Evolutionary conservation across 2,329 filamentous ascomycete species (phyloP).

Genomic region (Lachnellula arida): DNA sequence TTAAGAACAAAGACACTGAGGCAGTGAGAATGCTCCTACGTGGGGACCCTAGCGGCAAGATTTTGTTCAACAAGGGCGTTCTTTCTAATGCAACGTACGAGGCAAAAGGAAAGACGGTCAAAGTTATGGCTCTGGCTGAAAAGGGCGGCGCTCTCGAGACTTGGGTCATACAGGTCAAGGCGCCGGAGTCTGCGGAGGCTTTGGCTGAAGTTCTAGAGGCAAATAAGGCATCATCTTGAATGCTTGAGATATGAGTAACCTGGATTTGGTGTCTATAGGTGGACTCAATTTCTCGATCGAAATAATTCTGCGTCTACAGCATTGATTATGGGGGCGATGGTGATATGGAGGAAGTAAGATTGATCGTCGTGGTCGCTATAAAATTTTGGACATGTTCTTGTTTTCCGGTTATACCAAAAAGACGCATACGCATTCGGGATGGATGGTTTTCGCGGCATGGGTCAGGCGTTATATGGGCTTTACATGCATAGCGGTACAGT

Average conservation of each 20-base stretch:
- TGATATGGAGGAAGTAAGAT: neutral
- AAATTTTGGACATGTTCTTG: neutral
- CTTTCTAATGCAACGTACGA: conserved; percentile 60
- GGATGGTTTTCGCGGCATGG: neutral
- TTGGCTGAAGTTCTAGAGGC: conserved; percentile 39
- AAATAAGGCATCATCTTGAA: conserved; percentile 40
- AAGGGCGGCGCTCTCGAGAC: conserved; percentile 57
- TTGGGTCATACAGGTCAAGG: conserved; percentile 70
- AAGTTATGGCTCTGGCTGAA: conserved; percentile 52
- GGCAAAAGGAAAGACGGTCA: conserved; percentile 55
- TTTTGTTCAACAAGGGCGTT: conserved; percentile 67
- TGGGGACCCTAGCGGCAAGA: conserved; percentile 68
- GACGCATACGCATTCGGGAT: neutral
- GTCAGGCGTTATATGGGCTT: neutral
- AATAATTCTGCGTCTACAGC: neutral
- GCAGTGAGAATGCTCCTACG: conserved; percentile 66
- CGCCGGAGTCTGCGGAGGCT: conserved; percentile 44
- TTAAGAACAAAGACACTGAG: conserved; percentile 68
- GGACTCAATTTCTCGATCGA: neutral
- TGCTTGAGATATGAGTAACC: neutral
- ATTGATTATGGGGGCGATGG: neutral
- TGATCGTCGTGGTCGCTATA: too few species aligned
- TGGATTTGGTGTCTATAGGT: neutral
- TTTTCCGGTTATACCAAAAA: neutral
- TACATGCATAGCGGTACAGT: neutral